Base-by-base conservation (phyloP, 192 early-diverging fungal genomes). In the Diversispora eburnea region DNA sequence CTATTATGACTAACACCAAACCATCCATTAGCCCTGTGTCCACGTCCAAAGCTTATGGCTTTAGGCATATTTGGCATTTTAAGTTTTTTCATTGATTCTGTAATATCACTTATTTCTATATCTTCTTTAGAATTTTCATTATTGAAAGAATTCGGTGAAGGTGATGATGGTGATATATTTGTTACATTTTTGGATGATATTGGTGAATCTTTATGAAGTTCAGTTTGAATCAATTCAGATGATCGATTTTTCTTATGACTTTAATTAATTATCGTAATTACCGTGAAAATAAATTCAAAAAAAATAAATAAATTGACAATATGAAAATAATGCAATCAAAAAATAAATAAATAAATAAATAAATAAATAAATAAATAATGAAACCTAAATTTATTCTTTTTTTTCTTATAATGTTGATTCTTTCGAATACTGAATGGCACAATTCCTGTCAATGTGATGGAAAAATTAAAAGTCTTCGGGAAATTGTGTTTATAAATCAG, bases 401-500 rank as follows among this genome's bases (percentile, higher is more conserved):
- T 33, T 15, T 55, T 69, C 33, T 13, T 69, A 25, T n/a, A 25
- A 17, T 10, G 3, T n/a, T 55, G 13, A 17, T 12, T 39, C 20
- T 55, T 69, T 9, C 70, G 56, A 42, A 72, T 43, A 19, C 58
- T 72, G 22, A 78, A 76, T 3, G 79, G 75, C 0, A 83, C 13
- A 17, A 79, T 74, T 5, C 85, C 85, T 3, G 78, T 82, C 7
- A 75, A 19, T 9, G 80, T 72, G 19, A 87, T 72, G 5, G 73
- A 73, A 76, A 88, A 88, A 9, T 84, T 80, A 75, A 84, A 88
- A 22, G 66, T 70, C 48, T 67, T 79, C 12, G 86, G 82, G 61
- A 86, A 88, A 4, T 78, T 48, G 56, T 88, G 86, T 41, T 85
- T 83, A 39, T 84, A 83, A 60, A 88, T 83, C 47, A 86, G 57